Base-by-base conservation (phyloP, 2,329 filamentous ascomycete species). In the Colletotrichum sp. region DNA sequence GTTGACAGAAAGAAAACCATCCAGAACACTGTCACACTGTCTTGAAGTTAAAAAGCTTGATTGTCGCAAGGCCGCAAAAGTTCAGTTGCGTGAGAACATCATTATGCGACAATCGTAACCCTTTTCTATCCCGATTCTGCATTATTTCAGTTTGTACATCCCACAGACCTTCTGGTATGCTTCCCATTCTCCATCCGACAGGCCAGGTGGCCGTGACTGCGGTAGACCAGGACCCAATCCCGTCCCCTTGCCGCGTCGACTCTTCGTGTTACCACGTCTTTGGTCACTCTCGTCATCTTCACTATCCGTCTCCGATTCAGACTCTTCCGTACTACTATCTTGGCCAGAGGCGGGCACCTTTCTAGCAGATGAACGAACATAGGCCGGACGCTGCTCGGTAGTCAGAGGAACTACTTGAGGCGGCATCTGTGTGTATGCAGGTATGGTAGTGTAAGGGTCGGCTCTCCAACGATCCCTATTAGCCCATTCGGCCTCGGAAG, bases 141-240 rank as follows among this genome's bases (percentile, higher is more conserved):
- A 0, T 1, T 21, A 49, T 8, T 49, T 49, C 44, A 21, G 1
- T 0, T 21, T 21, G 3, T 49, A 21, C 44, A 49, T 49, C 44
- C 44, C 44, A 13, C 44, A 49, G 1, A 49, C 44, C n/a, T 52
- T 52, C n/a, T 52, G 44, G 44, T 52, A 52, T 8, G n/a, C 6
- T 2, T 21, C 44, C 44, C 44, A 52, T 52, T 52, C 44, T 52
- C 10, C 6, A 0, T 52, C 44, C 2, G n/a, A 52, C 1, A 52
- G 44, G 10, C 44, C 44, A 2, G 44, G n/a, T 1, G 44, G 44
- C 0, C n/a, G 44, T 21, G 44, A 21, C 0, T 59, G 52, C 52
- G 18, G 13, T 24, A 13, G 0, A 24, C 3, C 9, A 0, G 12
- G 7, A 8, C 52, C 6, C 0, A 16, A 16, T 3, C 24, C 21